These are phyloP conservation scores for Xylaria sp. DNA, from an alignment of 2,329 filamentous ascomycete genomes.

Conservation along the genomic window DNA sequence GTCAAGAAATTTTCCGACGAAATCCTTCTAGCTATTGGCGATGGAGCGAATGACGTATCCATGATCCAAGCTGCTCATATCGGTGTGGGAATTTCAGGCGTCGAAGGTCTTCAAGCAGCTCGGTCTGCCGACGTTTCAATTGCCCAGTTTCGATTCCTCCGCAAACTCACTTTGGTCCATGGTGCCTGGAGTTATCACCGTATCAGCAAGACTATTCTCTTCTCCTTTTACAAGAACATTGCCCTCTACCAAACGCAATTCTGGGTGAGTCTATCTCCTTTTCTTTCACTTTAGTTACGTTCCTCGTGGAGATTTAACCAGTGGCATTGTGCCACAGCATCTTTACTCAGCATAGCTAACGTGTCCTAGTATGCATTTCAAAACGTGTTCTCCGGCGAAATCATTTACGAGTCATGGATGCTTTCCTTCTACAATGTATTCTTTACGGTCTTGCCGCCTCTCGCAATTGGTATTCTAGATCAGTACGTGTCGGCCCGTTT, in stretches of 20 bases:
- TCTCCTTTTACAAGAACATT: constrained; percentile 99
- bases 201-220: constrained; percentile 95
- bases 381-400: constrained; percentile 96
- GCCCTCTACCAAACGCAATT: constrained; percentile 99
- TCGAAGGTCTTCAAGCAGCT: constrained; percentile 96
- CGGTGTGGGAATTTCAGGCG: constrained; percentile 94
- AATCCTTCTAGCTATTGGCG: constrained; percentile 94
- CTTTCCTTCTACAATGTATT: constrained; percentile 99
- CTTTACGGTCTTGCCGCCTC: constrained; percentile 92
- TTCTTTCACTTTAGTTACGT: neutral
- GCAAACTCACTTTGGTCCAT: constrained; percentile 93
- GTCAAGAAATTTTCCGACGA: constrained; percentile 93
- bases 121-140: constrained; percentile 96
- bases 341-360: constrained; percentile 24
- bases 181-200: constrained; percentile 98
- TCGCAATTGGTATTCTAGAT: constrained; percentile 95
- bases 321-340: neutral
- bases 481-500: constrained; percentile 96
- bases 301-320: neutral
- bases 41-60: constrained; percentile 98
- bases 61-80: constrained; percentile 99
- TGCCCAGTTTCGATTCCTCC: constrained; percentile 92
- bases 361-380: constrained; percentile 85
- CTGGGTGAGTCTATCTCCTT: constrained; percentile 73
- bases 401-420: constrained; percentile 99